Evolutionary conservation across 2,329 filamentous ascomycete species (phyloP).

Genomic region (Pseudogymnoascus sp.): DNA sequence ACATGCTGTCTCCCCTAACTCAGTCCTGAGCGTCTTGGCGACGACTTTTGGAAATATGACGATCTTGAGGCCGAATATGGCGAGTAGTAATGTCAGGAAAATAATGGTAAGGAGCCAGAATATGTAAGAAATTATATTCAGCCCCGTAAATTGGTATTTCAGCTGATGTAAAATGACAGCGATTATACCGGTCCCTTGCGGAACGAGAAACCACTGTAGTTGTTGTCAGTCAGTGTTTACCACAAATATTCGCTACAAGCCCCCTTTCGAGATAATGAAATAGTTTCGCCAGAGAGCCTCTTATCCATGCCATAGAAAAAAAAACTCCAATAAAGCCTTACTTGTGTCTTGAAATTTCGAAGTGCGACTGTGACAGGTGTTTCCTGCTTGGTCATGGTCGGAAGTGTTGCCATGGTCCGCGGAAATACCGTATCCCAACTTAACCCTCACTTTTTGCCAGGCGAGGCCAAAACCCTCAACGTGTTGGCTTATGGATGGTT

Average conservation of each 20-base stretch:
- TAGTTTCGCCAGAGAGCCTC: not conserved
- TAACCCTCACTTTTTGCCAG: not conserved
- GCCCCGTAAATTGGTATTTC: slow-evolving; percentile 33
- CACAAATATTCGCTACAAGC: not conserved
- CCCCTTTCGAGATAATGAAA: not conserved
- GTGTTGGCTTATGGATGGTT: not conserved
- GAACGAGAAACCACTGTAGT: slow-evolving; percentile 30
- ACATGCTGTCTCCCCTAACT: slow-evolving; percentile 30
- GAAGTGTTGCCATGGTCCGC: slow-evolving; percentile 1
- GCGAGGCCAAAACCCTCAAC: not conserved
- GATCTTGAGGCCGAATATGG: slow-evolving; percentile 28
- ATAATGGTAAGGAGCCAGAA: slow-evolving; percentile 33
- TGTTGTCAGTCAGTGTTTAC: not conserved
- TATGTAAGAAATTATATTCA: slow-evolving; percentile 30
- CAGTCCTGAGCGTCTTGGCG: slow-evolving; percentile 22
- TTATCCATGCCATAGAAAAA: not conserved
- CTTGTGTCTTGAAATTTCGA: slow-evolving; percentile 1
- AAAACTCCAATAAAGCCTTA: not conserved
- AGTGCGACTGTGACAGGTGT: not conserved
- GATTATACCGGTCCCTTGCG: slow-evolving; percentile 32
- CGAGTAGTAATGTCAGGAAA: slow-evolving; percentile 24
- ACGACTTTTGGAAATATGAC: slow-evolving; percentile 28
- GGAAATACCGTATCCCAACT: not conserved
- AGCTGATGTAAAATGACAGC: slow-evolving; percentile 30
- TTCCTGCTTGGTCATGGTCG: not conserved